Evolutionary conservation across 352 stramenopile genomes (phyloP).

Genomic region (Globisporangium recalcitrans): DNA sequence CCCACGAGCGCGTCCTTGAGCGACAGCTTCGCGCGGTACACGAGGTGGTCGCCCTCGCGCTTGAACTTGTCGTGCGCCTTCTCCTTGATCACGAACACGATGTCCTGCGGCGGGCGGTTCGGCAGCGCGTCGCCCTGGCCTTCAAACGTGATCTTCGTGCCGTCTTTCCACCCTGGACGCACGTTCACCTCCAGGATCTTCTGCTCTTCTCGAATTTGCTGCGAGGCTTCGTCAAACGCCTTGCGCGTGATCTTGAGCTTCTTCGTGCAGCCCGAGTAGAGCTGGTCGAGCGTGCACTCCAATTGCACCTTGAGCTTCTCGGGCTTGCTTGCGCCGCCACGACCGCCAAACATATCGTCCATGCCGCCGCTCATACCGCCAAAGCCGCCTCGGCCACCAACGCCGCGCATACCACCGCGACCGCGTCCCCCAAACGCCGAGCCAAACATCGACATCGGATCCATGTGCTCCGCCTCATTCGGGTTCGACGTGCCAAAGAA

Average conservation of each 20-base stretch:
- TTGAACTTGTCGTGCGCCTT: constrained; percentile 90
- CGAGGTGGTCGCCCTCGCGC: constrained; percentile 93
- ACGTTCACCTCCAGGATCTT: constrained; percentile 95
- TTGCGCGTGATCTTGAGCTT: constrained; percentile 96
- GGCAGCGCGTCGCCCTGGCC: constrained; percentile 86
- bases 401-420: constrained; percentile 1
- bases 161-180: constrained; percentile 94
- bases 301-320: constrained; percentile 79
- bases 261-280: constrained; percentile 81
- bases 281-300: constrained; percentile 90
- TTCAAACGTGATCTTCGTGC: constrained; percentile 96
- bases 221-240: constrained; percentile 61
- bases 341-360: constrained; percentile 38
- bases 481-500: constrained; percentile 87
- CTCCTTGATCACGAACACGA: constrained; percentile 94
- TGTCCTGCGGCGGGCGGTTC: constrained; percentile 90
- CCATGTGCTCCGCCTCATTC: constrained; percentile 61
- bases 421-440: constrained; percentile 16
- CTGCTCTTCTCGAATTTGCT: constrained; percentile 92
- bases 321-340: constrained; percentile 24
- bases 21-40: constrained; percentile 93
- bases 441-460: constrained; percentile 68
- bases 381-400: constrained; percentile 22
- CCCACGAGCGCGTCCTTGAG: constrained; percentile 94
- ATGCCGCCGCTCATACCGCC: constrained; percentile 32